These are phyloP conservation scores for Zygosaccharomyces pseudobailii DNA, from an alignment of 1,139 yeast genomes.

Conservation along the genomic window DNA sequence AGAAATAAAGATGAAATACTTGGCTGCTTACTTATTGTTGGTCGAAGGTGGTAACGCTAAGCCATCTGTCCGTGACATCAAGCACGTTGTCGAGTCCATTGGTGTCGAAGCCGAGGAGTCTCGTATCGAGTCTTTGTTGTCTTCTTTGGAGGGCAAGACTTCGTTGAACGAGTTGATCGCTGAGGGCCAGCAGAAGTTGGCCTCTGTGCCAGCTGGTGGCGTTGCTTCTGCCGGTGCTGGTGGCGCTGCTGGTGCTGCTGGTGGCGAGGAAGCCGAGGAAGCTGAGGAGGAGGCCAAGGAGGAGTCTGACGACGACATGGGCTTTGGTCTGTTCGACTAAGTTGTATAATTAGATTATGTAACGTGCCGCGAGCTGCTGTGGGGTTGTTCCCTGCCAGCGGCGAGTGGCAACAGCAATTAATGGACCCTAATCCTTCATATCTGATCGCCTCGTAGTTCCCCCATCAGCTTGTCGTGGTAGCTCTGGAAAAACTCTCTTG, in stretches of 20 bases:
- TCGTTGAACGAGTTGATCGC: constrained; percentile 82
- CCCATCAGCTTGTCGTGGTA: constrained; percentile 12
- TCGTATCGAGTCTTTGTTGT: constrained; percentile 76
- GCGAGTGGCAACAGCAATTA: neutral
- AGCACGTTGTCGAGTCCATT: constrained; percentile 82
- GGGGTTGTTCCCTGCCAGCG: too few species aligned
- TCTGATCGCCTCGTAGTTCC: neutral
- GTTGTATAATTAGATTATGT: constrained; percentile 8
- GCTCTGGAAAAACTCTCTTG: constrained; percentile 13
- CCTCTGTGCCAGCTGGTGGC: constrained; percentile 97
- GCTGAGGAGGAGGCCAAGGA: constrained; percentile 52
- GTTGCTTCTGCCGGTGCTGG: constrained; percentile 76
- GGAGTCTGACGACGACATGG: constrained; percentile 72
- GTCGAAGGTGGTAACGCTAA: constrained; percentile 81
- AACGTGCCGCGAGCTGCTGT: neutral
- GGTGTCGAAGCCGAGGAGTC: constrained; percentile 94
- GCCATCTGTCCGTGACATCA: constrained; percentile 92
- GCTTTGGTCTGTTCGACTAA: constrained; percentile 87
- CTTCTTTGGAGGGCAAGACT: constrained; percentile 92
- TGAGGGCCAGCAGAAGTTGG: constrained; percentile 92
- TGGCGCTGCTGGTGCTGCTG: constrained; percentile 65
- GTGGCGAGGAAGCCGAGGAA: constrained; percentile 64
- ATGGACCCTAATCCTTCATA: constrained; percentile 1
- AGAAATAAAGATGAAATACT: constrained; percentile 68
- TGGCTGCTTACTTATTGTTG: constrained; percentile 88